Evolutionary conservation across 2,329 filamentous ascomycete genomes (phyloP), one percentile per base, ranked within the genome.

Genomic region (Penicillium rolfsii): DNA sequence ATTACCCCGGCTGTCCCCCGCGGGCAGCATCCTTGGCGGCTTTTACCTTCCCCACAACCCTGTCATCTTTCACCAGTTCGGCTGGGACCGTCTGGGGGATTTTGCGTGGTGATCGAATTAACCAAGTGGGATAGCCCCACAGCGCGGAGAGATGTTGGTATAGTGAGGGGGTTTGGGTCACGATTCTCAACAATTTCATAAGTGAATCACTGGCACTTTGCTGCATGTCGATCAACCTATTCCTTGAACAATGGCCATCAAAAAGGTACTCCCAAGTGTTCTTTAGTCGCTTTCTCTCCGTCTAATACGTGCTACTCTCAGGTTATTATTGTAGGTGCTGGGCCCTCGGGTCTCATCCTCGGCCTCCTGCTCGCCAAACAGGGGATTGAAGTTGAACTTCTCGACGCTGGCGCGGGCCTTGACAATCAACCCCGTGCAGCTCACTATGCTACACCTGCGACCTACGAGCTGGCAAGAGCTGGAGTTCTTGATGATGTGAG

Each of bases 361-460:
- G 62, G 67, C 0, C 67, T 76, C 22, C 63, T 74, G 3, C 70
- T 75, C 22, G 68, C 71, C n/a, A 72, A 70, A 65, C 60, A 71
- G 58, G 73, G 73, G 4, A 67, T 74, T 49, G 59, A 69, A 43
- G 72, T 74, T n/a, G 67, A 71, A 19, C 38, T 76, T 12, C 76
- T 89, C 56, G 87, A 89, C 67, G 82, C 82, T 2, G 79, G 82
- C 1, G 71, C 79, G 28, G 76, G 82, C 57, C 78, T 88, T 49
- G 84, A 87, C 74, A 78, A 82, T 59, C 84, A 85, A 59, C 87
- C 87, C 0, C 84, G 87, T 30, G 87, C 87, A 14, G 84, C 86
- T 2, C 85, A 88, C 72, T 88, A 88, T 70, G 84, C 83, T 3
- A 79, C 84, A 0, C 80, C 85, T 0, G 85, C 85, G 1, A 81